phyloP scores from a whole-genome alignment of 2,329 filamentous ascomycete species.

The Daldinia sp. region DNA sequence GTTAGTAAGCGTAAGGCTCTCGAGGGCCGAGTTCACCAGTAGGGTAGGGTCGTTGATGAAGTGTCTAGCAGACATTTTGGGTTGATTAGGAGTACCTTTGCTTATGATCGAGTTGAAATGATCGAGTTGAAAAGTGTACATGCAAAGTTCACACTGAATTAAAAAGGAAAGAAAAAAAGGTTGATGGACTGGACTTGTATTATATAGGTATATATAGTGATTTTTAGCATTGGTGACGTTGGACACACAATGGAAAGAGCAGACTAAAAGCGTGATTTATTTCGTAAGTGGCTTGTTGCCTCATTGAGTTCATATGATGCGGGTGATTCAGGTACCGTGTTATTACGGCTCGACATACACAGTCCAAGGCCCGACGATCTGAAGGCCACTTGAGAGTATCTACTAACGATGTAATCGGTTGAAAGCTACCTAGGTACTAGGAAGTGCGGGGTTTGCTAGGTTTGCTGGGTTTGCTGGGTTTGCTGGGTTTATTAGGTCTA shows the following conservation, averaged over 20 bases:
- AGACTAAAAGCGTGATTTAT: background rate
- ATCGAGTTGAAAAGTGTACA: background rate
- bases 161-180: background rate
- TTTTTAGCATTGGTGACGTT: too few relatives aligned
- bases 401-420: constrained; percentile 6
- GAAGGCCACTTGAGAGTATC: background rate
- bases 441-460: constrained; percentile 24
- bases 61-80: constrained; percentile 72
- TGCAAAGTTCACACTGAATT: background rate
- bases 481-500: constrained; percentile 18
- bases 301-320: constrained; percentile 17
- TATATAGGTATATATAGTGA: background rate
- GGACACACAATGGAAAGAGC: background rate
- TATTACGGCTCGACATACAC: constrained; percentile 6
- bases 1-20: constrained; percentile 82
- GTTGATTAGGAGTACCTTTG: constrained; percentile 1
- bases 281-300: background rate
- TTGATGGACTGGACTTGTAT: constrained; percentile 1
- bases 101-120: too few relatives aligned
- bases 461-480: constrained; percentile 27
- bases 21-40: constrained; percentile 79
- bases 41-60: constrained; percentile 86
- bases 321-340: background rate
- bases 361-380: background rate
- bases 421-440: constrained; percentile 5